Percentiles rank a stretch among this genome's conserved stretches.
These are phyloP conservation scores for Capronia americana DNA, from an alignment of 2,329 filamentous ascomycete genomes.

Conservation along the genomic window DNA sequence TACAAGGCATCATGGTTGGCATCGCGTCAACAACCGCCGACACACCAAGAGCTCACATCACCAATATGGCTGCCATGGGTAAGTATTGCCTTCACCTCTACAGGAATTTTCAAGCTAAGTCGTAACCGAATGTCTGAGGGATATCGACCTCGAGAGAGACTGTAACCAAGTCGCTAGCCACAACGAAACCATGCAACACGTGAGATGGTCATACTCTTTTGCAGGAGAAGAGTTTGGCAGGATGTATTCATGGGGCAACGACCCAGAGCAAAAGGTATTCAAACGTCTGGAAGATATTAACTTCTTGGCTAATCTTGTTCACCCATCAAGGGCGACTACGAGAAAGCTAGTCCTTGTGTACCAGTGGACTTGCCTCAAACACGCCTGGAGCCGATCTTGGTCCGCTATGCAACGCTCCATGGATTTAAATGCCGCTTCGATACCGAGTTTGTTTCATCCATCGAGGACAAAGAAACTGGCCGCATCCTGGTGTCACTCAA, in stretches of 20 bases:
- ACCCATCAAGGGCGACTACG: conserved; percentile 46
- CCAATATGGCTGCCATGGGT: conserved; percentile 27
- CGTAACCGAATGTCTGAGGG: conserved; percentile 5
- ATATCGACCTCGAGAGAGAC: conserved; percentile 32
- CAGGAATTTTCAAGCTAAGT: not conserved
- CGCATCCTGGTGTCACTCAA: conserved; percentile 43
- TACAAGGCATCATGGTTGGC: conserved; percentile 4
- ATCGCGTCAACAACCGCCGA: conserved; percentile 10
- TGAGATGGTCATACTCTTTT: conserved; percentile 52
- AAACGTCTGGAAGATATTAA: not conserved
- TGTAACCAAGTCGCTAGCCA: conserved; percentile 43
- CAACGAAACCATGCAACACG: conserved; percentile 48
- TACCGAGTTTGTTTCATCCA: conserved; percentile 45
- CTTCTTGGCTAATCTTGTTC: not conserved
- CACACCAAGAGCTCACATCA: conserved; percentile 29
- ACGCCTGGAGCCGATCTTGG: conserved; percentile 50
- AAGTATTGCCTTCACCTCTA: not conserved
- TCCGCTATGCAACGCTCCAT: conserved; percentile 45
- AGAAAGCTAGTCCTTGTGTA: conserved; percentile 49
- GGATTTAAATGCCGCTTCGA: conserved; percentile 51
- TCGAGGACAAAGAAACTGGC: conserved; percentile 38
- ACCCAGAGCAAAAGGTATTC: conserved; percentile 38
- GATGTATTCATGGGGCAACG: conserved; percentile 52
- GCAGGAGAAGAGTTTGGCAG: conserved; percentile 53
- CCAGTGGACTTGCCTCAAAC: conserved; percentile 53